A percentile compares a stretch with the other conserved stretches of the same genome.
Conservation (phyloP, 768 basidiomycete genomes). For the Ramaria rubella region DNA sequence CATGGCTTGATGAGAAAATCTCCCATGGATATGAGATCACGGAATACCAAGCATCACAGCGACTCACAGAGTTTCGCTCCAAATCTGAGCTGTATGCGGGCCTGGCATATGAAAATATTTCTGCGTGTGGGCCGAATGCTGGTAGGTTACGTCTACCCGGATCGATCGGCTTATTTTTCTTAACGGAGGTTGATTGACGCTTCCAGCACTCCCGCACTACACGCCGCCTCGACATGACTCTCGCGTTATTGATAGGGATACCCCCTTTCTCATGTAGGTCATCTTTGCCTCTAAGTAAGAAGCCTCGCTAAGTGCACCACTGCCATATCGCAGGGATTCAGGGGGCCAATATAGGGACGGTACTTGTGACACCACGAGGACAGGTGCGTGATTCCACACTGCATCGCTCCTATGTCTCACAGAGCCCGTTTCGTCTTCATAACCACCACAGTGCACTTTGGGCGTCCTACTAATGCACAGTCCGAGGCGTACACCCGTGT, state of each 20-base stretch:
- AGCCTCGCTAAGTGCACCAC: not conserved
- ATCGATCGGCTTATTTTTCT: not conserved
- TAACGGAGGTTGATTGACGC: not conserved
- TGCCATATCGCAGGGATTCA: constrained; percentile 58
- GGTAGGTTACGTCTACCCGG: constrained; percentile 30
- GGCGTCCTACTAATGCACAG: constrained; percentile 77
- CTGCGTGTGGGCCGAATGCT: constrained; percentile 84
- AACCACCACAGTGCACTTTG: constrained; percentile 82
- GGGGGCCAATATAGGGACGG: constrained; percentile 89
- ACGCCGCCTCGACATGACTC: constrained; percentile 63
- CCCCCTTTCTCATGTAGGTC: constrained; percentile 79
- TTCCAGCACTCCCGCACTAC: constrained; percentile 84
- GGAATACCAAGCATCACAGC: constrained; percentile 87
- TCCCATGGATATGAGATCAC: constrained; percentile 73
- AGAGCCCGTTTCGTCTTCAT: too few species aligned
- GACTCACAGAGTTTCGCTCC: constrained; percentile 69
- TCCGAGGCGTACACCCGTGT: constrained; percentile 92
- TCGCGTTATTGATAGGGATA: constrained; percentile 65
- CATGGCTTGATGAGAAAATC: constrained; percentile 84
- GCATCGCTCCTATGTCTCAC: constrained; percentile 34
- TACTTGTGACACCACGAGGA: constrained; percentile 52
- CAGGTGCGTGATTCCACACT: constrained; percentile 10
- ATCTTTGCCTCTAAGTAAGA: too few species aligned
- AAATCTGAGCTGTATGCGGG: constrained; percentile 72
- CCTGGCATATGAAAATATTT: constrained; percentile 85